Evolutionary conservation across 306 rosid genomes (phyloP).

Genomic region (Sindora glabra): DNA sequence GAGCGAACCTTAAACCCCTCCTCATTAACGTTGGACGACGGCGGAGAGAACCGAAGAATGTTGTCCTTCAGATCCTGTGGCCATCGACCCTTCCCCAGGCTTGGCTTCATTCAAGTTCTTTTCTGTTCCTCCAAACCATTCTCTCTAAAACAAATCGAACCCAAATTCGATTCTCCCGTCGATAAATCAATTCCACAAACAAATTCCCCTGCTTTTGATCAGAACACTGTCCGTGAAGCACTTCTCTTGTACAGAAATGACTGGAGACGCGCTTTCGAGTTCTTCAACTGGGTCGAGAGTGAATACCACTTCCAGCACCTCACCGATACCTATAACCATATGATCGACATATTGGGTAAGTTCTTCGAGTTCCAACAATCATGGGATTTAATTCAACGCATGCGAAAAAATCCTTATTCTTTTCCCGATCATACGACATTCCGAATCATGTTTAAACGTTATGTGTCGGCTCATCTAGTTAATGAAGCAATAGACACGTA

Average conservation of each 20-base stretch:
- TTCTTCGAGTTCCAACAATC: constrained; percentile 63
- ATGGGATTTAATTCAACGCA: constrained; percentile 58
- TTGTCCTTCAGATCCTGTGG: constrained; percentile 10
- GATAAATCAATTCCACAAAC: neutral
- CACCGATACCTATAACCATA: constrained; percentile 56
- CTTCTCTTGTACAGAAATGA: constrained; percentile 64
- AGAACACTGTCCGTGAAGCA: constrained; percentile 40
- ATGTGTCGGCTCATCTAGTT: constrained; percentile 54
- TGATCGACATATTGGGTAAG: constrained; percentile 77
- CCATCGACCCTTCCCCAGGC: neutral
- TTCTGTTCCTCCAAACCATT: neutral
- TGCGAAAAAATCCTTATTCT: constrained; percentile 38
- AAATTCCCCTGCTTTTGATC: constrained; percentile 11
- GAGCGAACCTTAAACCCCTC: neutral
- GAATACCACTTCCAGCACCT: constrained; percentile 38
- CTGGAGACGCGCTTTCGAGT: constrained; percentile 73
- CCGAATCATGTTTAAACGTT: constrained; percentile 76
- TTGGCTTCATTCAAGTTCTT: constrained; percentile 5
- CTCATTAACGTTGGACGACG: too few species aligned
- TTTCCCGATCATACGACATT: constrained; percentile 66
- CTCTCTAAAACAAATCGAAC: neutral
- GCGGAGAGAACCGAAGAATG: constrained; percentile 5
- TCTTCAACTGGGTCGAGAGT: constrained; percentile 64
- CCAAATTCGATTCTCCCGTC: neutral
- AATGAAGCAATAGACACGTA: constrained; percentile 53